Evolutionary conservation across 2,329 filamentous ascomycete species (phyloP).

Genomic region (Sporothrix protearum): DNA sequence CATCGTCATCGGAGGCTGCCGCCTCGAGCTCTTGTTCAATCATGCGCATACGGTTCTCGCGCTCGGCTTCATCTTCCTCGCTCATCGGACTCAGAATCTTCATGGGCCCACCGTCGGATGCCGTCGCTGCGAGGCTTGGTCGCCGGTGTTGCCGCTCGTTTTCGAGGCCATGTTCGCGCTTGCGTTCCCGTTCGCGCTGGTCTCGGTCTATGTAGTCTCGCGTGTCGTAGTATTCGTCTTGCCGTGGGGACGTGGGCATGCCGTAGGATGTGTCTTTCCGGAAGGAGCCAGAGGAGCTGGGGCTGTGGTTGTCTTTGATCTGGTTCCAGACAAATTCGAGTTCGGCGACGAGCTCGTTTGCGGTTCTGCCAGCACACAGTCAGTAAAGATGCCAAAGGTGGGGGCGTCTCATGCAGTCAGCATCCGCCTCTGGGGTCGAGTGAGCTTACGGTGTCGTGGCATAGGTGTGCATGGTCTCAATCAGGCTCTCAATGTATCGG

Average conservation of each 20-base stretch:
- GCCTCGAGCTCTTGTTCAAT: constrained; percentile 38
- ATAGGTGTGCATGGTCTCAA: constrained; percentile 95
- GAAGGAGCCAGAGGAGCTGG: constrained; percentile 54
- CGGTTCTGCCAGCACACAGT: constrained; percentile 53
- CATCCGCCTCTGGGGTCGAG: background rate
- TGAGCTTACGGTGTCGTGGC: constrained; percentile 72
- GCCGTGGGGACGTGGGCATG: constrained; percentile 16
- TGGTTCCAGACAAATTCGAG: constrained; percentile 99
- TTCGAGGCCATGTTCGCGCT: background rate
- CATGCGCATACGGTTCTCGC: constrained; percentile 46
- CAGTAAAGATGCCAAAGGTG: background rate
- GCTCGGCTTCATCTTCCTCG: constrained; percentile 69
- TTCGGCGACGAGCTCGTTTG: constrained; percentile 81
- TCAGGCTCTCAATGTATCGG: constrained; percentile 87
- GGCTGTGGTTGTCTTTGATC: constrained; percentile 79
- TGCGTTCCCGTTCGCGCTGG: background rate
- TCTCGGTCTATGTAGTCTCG: constrained; percentile 5
- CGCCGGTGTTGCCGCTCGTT: constrained; percentile 13
- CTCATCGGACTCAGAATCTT: constrained; percentile 81
- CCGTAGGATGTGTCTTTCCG: constrained; percentile 42
- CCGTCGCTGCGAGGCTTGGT: constrained; percentile 14
- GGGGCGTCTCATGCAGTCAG: background rate
- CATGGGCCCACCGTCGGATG: constrained; percentile 46
- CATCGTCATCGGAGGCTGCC: constrained; percentile 36
- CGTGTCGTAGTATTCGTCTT: constrained; percentile 24